These are phyloP conservation scores for Parafenestella ontariensis DNA, from an alignment of 2,329 filamentous ascomycete species.

Conservation along the genomic window DNA sequence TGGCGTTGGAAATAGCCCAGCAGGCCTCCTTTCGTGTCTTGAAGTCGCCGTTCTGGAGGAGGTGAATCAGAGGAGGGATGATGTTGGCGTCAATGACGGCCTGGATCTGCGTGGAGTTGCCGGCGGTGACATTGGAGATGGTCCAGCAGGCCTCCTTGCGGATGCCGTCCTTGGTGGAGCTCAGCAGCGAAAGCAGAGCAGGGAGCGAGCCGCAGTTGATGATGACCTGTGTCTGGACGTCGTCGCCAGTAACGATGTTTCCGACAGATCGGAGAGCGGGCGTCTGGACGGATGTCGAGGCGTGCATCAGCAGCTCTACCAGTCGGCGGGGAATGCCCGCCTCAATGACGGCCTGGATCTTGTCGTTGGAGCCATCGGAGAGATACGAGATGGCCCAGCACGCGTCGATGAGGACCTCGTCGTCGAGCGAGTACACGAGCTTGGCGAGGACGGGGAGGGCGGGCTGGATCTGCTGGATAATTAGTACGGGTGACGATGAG, in stretches of 20 bases:
- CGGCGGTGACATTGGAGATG: conserved; percentile 98
- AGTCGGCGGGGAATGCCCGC: conserved; percentile 95
- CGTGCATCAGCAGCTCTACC: conserved; percentile 97
- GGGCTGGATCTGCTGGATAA: conserved; percentile 76
- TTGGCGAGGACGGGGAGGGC: conserved; percentile 95
- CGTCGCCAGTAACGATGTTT: conserved; percentile 98
- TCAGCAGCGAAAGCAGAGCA: conserved; percentile 89
- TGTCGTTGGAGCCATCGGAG: conserved; percentile 97
- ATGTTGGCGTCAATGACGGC: conserved; percentile 96
- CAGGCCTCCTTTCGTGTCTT: conserved; percentile 99
- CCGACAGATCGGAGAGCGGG: conserved; percentile 95
- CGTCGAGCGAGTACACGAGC: conserved; percentile 97
- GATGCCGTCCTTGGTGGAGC: conserved; percentile 98
- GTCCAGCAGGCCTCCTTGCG: conserved; percentile 99
- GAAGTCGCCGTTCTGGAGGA: conserved; percentile 94
- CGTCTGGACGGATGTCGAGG: conserved; percentile 97
- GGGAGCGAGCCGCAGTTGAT: conserved; percentile 97
- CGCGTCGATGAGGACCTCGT: conserved; percentile 97
- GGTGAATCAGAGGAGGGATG: conserved; percentile 92
- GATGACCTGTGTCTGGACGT: conserved; percentile 98
- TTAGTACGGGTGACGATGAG: conserved; percentile 1
- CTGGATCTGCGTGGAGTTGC: conserved; percentile 98
- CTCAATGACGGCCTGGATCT: conserved; percentile 99
- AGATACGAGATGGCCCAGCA: conserved; percentile 99
- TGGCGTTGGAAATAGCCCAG: conserved; percentile 99